phyloP scores from a whole-genome alignment of 306 rosid genomes.

The Echinosophora koreensis region DNA sequence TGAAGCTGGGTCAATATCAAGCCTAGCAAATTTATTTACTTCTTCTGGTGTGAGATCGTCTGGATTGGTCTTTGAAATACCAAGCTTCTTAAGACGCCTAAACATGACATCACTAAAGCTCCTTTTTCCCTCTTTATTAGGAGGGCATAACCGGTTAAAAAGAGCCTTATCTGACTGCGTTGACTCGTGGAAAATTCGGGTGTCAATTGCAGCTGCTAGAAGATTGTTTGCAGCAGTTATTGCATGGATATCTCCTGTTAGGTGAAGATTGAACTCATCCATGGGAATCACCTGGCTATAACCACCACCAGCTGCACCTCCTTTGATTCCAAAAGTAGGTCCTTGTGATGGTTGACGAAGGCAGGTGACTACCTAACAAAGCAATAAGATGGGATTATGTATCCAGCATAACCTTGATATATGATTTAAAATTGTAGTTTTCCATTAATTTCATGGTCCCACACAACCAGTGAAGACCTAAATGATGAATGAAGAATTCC shows the following conservation, averaged over 20 bases:
- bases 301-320: constrained; percentile 99
- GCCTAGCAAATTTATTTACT: constrained; percentile 87
- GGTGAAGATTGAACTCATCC: constrained; percentile 99
- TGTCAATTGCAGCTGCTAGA: constrained; percentile 96
- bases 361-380: constrained; percentile 87
- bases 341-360: constrained; percentile 99
- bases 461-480: constrained; percentile 4
- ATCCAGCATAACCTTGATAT: constrained; percentile 32
- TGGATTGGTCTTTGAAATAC: constrained; percentile 82
- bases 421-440: constrained; percentile 14
- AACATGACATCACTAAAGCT: constrained; percentile 81
- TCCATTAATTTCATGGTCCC: constrained; percentile 8
- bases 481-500: constrained; percentile 25
- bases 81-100: constrained; percentile 81
- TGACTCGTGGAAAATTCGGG: constrained; percentile 91
- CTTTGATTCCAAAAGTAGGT: constrained; percentile 98
- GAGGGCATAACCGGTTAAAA: constrained; percentile 89
- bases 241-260: constrained; percentile 98
- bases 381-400: constrained; percentile 20
- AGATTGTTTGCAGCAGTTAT: constrained; percentile 98
- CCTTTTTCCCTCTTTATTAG: constrained; percentile 91
- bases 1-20: constrained; percentile 86
- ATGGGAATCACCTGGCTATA: constrained; percentile 99
- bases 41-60: constrained; percentile 91
- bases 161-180: constrained; percentile 96